These are phyloP conservation scores for Solanum gracilifrons DNA, from an alignment of 257 asterid genomes.

Conservation along the genomic window DNA sequence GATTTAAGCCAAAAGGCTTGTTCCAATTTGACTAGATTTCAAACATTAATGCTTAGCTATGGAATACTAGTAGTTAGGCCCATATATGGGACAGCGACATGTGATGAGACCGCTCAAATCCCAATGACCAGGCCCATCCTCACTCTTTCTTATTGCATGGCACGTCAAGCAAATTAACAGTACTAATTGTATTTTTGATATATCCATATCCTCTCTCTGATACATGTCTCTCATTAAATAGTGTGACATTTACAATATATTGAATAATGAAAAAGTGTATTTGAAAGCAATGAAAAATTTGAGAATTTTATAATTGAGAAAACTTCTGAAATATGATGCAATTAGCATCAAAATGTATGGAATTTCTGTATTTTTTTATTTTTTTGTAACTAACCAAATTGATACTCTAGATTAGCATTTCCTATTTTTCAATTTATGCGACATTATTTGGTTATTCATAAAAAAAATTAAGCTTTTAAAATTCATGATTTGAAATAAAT, in stretches of 20 bases:
- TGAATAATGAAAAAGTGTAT: no score
- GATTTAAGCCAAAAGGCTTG: not conserved
- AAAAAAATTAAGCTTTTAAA: not conserved
- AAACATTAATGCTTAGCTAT: not conserved
- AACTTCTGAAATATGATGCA: no score
- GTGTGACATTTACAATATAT: no score
- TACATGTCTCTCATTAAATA: no score
- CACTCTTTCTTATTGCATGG: not conserved
- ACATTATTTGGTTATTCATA: not conserved
- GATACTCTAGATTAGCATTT: not conserved
- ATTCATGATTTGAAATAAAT: not conserved
- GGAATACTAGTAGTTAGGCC: not conserved
- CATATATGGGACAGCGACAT: not conserved
- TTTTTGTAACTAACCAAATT: not conserved
- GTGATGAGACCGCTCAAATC: not conserved
- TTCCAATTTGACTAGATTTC: not conserved
- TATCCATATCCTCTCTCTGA: fast-evolving
- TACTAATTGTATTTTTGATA: no score
- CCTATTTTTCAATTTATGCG: not conserved
- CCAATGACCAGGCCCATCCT: not conserved
- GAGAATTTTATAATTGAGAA: no score
- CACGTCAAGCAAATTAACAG: not conserved
- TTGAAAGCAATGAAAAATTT: no score
- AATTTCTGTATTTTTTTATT: no score
- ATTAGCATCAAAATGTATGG: no score